Base-by-base conservation (phyloP, 768 basidiomycete genomes). In the Termitomyces heimii region DNA sequence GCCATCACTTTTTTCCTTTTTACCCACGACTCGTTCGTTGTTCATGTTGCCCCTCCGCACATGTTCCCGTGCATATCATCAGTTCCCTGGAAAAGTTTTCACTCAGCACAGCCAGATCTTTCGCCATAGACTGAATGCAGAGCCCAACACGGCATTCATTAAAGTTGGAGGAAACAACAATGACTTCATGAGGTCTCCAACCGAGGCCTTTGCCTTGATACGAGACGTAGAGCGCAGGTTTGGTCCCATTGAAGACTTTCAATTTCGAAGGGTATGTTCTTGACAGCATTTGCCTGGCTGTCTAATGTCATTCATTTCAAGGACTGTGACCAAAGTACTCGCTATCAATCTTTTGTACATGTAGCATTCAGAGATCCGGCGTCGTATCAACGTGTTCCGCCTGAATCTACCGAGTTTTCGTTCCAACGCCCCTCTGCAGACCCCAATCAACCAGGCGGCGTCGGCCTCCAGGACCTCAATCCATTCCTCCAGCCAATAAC, bases 211-310 rank as follows among this genome's bases (percentile, higher is more conserved):
- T 8, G 72, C 79, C 46, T 72, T 84, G 46, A 65, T 86, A 54
- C 77, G 81, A 46, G 79, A 75, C 8, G 62, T 87, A 29, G 86
- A 88, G 69, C 74, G 75, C 18, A 77, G 75, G 54, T 83, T 78
- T 66, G 83, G 83, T 14, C 68, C 72, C 9, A 63, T 84, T 34
- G 66, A 72, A 28, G 78, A 80, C 53, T 80, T 72, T 47, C 66
- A 68, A 44, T 70, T 78, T 40, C 58, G 67, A 32, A 73, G 75
- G 69, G 82, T 82, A 62, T 22, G 72, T 68, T 35, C 18, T 47
- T 28, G 35, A 22, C 20, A 18, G 9, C 20, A 9, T 29, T 20
- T 29, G 24, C 22, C 44, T 18, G 42, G 12, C 20, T 18, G 37
- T 39, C 50, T 52, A 28, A 52, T 29, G 37, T 4, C 50, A 52